Percentiles rank a stretch among this genome's conserved stretches.
These are phyloP conservation scores for Populus davidiana DNA, from an alignment of 345 rosid genomes.

Conservation along the genomic window DNA sequence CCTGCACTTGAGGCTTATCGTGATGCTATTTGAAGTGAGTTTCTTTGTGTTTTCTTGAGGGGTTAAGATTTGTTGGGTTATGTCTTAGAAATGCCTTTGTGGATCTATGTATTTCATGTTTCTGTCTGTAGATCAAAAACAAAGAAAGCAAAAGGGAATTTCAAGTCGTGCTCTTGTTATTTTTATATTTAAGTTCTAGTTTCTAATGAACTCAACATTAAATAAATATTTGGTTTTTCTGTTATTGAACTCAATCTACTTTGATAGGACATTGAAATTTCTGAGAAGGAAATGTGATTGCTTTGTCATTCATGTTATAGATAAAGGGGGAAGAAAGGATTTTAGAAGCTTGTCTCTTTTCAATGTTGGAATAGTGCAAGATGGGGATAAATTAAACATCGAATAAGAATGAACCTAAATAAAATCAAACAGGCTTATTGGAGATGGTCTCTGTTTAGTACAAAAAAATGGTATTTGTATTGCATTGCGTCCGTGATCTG, in stretches of 20 bases:
- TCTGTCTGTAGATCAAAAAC: not conserved
- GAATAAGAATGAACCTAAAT: not conserved
- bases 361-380: not conserved
- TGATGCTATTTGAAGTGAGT: constrained; percentile 22
- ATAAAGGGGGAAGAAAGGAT: not conserved
- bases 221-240: not conserved
- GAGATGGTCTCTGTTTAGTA: no score
- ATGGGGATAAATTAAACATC: not conserved
- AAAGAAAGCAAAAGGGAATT: not conserved
- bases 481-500: no score
- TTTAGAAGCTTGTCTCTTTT: not conserved
- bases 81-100: not conserved
- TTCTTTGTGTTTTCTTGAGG: not conserved
- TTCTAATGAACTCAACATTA: not conserved
- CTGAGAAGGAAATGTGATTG: not conserved
- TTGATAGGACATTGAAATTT: not conserved
- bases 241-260: not conserved
- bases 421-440: not conserved
- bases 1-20: constrained; percentile 63
- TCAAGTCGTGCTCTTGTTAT: not conserved
- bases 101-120: not conserved
- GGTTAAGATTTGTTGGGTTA: not conserved
- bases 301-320: not conserved
- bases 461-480: no score
- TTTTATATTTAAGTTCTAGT: not conserved